Evolutionary conservation across 345 rosid genomes (phyloP).

Genomic region (Gossypium bickii): DNA sequence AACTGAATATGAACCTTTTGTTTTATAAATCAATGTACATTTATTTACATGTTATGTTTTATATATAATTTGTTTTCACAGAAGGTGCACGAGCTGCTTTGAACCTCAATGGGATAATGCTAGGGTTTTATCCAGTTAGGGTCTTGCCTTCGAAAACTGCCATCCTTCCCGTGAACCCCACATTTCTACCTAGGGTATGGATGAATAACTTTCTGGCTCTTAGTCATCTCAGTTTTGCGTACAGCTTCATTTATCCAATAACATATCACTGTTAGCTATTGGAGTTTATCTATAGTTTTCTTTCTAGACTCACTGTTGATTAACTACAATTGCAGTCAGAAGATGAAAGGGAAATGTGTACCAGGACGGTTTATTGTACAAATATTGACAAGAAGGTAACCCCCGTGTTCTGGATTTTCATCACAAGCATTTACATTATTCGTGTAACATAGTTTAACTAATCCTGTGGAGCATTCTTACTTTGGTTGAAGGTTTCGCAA

Average conservation of each 20-base stretch:
- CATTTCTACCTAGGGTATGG: conserved; percentile 79
- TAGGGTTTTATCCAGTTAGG: conserved; percentile 82
- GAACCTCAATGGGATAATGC: conserved; percentile 74
- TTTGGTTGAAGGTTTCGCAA: conserved; percentile 56
- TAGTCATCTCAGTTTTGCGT: conserved; percentile 2
- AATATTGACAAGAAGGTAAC: conserved; percentile 82
- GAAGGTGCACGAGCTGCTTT: conserved; percentile 77
- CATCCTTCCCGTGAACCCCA: conserved; percentile 94
- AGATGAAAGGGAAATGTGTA: conserved; percentile 92
- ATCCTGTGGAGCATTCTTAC: not conserved
- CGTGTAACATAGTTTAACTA: not conserved
- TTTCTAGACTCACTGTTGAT: conserved; percentile 1
- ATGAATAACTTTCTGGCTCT: conserved; percentile 3
- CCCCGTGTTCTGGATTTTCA: not conserved
- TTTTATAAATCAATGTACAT: not conserved
- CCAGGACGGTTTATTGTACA: conserved; percentile 88
- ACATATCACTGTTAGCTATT: not conserved
- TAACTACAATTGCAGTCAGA: conserved; percentile 60
- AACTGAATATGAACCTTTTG: conserved; percentile 1
- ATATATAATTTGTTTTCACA: conserved; percentile 29
- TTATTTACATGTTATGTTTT: conserved; percentile 10
- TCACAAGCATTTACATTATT: not conserved
- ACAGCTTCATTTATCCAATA: conserved; percentile 11
- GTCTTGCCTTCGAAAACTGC: conserved; percentile 94
- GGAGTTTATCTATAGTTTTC: conserved; percentile 6